These are phyloP conservation scores for Solanum chilense DNA, from an alignment of 257 asterid species.

Conservation along the genomic window DNA sequence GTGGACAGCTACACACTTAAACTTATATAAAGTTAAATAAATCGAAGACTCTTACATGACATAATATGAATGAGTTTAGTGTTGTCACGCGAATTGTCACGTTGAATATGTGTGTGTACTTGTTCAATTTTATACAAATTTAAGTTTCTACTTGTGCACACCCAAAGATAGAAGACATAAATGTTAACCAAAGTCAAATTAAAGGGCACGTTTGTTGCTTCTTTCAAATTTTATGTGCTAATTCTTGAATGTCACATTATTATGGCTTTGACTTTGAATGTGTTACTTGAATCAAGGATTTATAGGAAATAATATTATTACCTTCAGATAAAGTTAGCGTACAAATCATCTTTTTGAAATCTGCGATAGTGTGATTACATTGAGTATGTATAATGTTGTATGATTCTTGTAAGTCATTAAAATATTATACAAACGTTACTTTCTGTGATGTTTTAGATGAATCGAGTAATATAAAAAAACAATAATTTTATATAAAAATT, in stretches of 20 bases:
- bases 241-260: neutral
- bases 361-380: neutral
- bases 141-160: neutral
- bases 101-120: rapidly evolving
- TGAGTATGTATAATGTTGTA: neutral
- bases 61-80: neutral
- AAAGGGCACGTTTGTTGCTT: neutral
- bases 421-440: neutral
- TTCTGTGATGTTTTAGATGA: neutral
- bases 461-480: neutral
- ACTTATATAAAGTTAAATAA: too few relatives aligned
- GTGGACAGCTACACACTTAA: too few relatives aligned
- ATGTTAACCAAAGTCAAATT: neutral
- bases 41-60: rapidly evolving
- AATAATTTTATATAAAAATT: neutral
- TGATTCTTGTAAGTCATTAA: neutral
- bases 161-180: neutral
- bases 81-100: neutral
- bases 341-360: neutral
- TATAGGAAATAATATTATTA: neutral
- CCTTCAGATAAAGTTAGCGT: neutral
- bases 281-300: neutral
- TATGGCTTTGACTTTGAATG: neutral
- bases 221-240: neutral
- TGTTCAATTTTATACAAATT: neutral